phyloP scores from a whole-genome alignment of 768 basidiomycete genomes.

The Baorangia bicolor region DNA sequence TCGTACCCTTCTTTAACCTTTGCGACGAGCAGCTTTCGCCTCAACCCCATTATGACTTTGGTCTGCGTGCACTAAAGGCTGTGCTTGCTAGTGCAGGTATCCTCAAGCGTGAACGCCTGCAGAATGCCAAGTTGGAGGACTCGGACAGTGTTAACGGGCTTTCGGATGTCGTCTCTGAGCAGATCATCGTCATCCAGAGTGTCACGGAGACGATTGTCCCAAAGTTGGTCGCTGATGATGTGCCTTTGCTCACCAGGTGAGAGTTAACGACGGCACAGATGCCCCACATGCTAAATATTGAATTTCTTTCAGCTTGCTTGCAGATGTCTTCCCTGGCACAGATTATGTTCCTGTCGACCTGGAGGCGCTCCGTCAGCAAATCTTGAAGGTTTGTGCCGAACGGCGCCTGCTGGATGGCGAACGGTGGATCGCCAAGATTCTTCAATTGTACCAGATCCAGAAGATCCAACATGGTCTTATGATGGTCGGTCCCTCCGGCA shows the following conservation, averaged over 20 bases:
- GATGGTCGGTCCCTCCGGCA: constrained; percentile 99
- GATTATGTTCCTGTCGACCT: constrained; percentile 89
- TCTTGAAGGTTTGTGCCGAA: constrained; percentile 83
- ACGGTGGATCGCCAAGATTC: constrained; percentile 90
- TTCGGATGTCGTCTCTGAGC: constrained; percentile 79
- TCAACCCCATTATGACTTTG: constrained; percentile 99
- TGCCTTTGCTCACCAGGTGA: constrained; percentile 88
- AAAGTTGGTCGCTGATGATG: constrained; percentile 96
- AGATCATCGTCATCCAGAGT: constrained; percentile 97
- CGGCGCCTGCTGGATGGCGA: constrained; percentile 84
- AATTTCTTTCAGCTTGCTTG: constrained; percentile 61
- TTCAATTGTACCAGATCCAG: constrained; percentile 98
- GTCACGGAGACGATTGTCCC: constrained; percentile 98
- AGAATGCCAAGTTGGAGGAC: constrained; percentile 41
- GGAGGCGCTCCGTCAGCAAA: constrained; percentile 80
- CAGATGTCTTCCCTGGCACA: constrained; percentile 97
- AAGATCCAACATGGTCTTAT: constrained; percentile 99
- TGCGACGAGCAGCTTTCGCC: constrained; percentile 96
- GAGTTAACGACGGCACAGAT: constrained; percentile 13
- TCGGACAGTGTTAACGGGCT: constrained; percentile 48
- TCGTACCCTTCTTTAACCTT: constrained; percentile 99
- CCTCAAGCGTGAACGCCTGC: constrained; percentile 87
- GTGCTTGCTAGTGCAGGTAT: constrained; percentile 97
- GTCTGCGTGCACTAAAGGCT: constrained; percentile 94
- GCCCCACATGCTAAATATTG: background rate